Conservation (phyloP, 2,329 filamentous ascomycete genomes). For the Colletotrichum zoysiae region DNA sequence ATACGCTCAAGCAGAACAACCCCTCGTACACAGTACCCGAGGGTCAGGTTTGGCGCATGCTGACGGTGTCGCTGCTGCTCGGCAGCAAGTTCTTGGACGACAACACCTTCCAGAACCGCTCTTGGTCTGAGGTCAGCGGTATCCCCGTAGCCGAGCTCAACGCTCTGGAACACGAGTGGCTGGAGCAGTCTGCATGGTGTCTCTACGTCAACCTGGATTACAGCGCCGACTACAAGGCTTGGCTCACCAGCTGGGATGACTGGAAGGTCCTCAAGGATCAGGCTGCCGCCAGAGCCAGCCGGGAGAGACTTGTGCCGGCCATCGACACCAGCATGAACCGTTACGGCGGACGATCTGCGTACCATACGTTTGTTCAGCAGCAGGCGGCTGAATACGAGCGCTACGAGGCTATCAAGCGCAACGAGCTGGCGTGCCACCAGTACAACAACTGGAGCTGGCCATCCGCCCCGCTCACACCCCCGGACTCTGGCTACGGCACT, state of each 20-base stretch:
- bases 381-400: conserved; percentile 68
- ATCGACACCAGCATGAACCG: conserved; percentile 46
- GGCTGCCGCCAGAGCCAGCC: conserved; percentile 52
- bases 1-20: conserved; percentile 70
- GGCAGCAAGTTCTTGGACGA: conserved; percentile 97
- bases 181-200: conserved; percentile 83
- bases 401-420: conserved; percentile 59
- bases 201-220: conserved; percentile 88
- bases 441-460: conserved; percentile 53
- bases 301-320: conserved; percentile 63
- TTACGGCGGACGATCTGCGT: conserved; percentile 54
- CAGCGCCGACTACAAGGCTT: conserved; percentile 77
- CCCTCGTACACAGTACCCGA: conserved; percentile 69
- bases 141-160: conserved; percentile 89
- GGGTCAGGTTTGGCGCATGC: conserved; percentile 86
- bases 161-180: conserved; percentile 87
- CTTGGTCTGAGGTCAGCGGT: conserved; percentile 95
- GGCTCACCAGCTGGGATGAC: conserved; percentile 71
- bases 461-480: conserved; percentile 66
- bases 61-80: conserved; percentile 86
- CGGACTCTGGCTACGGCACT: conserved; percentile 72
- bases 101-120: conserved; percentile 97
- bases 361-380: conserved; percentile 64
- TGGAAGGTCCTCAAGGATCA: conserved; percentile 68
- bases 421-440: conserved; percentile 49